Conservation (phyloP, 352 stramenopile genomes). For the Phytopythium kandeliae region DNA sequence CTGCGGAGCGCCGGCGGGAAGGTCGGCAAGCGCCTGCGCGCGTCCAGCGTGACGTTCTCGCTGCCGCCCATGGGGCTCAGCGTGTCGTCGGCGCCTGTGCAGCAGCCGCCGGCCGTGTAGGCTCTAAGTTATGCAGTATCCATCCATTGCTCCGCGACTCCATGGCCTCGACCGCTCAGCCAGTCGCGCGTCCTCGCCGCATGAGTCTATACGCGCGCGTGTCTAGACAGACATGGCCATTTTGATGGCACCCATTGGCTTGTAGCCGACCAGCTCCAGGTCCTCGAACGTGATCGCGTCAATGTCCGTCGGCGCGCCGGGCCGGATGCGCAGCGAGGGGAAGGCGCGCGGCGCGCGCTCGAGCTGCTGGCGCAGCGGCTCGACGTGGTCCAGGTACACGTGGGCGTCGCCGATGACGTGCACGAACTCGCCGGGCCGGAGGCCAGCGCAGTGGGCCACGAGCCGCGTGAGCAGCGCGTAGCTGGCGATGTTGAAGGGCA, state of each 20-base stretch:
- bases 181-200: too few relatives aligned
- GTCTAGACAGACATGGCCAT: constrained; percentile 99
- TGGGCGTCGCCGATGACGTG: constrained; percentile 99
- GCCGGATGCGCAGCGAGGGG: constrained; percentile 92
- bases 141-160: neutral
- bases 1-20: constrained; percentile 52
- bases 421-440: constrained; percentile 96
- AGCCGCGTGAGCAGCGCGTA: constrained; percentile 98
- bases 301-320: constrained; percentile 86
- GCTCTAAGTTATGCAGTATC: constrained; percentile 5
- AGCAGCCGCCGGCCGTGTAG: constrained; percentile 18
- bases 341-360: constrained; percentile 91
- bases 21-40: constrained; percentile 63
- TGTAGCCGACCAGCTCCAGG: constrained; percentile 96
- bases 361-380: constrained; percentile 95
- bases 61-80: constrained; percentile 62
- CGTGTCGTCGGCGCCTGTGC: constrained; percentile 54
- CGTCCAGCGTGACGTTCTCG: constrained; percentile 64
- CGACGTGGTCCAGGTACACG: constrained; percentile 99
- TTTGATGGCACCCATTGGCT: constrained; percentile 96
- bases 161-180: too few relatives aligned
- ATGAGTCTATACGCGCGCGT: too few relatives aligned
- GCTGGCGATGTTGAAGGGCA: constrained; percentile 99
- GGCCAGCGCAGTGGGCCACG: constrained; percentile 92
- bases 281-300: constrained; percentile 96